A percentile compares a stretch with the other conserved stretches of the same genome.
Conservation (phyloP, 108 stramenopile genomes). For the Skeletonema grethae region DNA sequence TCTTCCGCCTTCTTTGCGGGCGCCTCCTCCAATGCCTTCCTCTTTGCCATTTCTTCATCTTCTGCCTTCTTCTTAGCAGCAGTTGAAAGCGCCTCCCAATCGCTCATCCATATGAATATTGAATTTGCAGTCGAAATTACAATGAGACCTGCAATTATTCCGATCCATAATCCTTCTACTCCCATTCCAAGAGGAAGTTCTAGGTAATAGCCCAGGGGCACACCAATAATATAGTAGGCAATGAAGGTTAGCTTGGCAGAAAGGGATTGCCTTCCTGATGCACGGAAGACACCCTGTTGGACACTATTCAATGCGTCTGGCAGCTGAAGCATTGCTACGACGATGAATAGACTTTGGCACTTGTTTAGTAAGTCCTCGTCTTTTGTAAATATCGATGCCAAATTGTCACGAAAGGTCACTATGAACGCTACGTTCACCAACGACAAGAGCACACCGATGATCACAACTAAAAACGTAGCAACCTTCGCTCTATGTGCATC, state of each 20-base stretch:
- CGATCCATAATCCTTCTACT: conserved; percentile 23
- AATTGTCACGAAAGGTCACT: conserved; percentile 20
- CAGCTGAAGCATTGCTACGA: conserved; percentile 40
- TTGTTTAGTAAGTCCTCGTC: conserved; percentile 34
- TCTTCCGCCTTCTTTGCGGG: no score
- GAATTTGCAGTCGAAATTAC: conserved; percentile 11
- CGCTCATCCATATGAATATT: background rate
- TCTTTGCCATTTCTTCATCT: no score
- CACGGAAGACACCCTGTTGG: conserved; percentile 46
- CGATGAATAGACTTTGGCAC: conserved; percentile 27
- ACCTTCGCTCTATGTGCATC: conserved; percentile 39
- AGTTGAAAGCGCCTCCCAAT: no score
- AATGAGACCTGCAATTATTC: conserved; percentile 13
- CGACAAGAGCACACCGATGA: conserved; percentile 9
- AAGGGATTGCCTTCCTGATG: conserved; percentile 35
- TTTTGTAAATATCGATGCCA: conserved; percentile 40
- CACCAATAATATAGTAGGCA: conserved; percentile 47
- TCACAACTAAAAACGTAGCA: conserved; percentile 26
- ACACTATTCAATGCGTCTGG: conserved; percentile 43
- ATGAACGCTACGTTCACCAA: conserved; percentile 26
- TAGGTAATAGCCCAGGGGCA: conserved; percentile 42
- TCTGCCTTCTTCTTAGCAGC: no score
- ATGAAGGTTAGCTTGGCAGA: conserved; percentile 46
- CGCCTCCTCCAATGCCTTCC: no score
- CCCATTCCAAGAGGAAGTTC: background rate